These are phyloP conservation scores for Choiromyces venosus DNA, from an alignment of 495 filamentous ascomycete genomes.

Conservation along the genomic window DNA sequence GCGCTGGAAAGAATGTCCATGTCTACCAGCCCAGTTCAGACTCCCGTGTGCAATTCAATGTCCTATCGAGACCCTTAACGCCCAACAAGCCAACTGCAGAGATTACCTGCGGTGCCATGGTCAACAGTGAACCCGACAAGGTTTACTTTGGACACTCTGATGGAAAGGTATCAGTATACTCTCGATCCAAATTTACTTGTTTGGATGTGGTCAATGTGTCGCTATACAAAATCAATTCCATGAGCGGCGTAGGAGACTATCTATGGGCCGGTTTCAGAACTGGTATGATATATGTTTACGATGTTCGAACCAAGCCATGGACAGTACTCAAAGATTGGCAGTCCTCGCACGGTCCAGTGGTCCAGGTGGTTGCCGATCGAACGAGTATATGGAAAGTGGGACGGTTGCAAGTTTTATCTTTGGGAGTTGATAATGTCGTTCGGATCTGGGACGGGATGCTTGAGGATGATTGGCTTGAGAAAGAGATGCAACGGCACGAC, in stretches of 20 bases:
- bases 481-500: conserved; percentile 77
- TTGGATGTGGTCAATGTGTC: conserved; percentile 74
- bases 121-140: conserved; percentile 67
- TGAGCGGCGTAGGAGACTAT: conserved; percentile 73
- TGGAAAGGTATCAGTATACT: conserved; percentile 91
- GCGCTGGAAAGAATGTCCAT: conserved; percentile 78
- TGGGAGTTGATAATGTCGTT: conserved; percentile 80
- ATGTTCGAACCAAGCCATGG: conserved; percentile 77
- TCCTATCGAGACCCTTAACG: conserved; percentile 61
- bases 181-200: conserved; percentile 65
- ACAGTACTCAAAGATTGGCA: conserved; percentile 87
- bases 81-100: conserved; percentile 62
- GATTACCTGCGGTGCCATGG: conserved; percentile 75
- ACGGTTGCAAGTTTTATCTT: conserved; percentile 75
- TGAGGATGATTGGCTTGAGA: conserved; percentile 87
- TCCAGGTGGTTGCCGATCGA: conserved; percentile 67
- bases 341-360: conserved; percentile 76
- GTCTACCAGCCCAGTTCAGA: conserved; percentile 71
- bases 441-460: conserved; percentile 90
- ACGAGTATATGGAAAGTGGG: conserved; percentile 84
- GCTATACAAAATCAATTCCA: conserved; percentile 88
- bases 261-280: conserved; percentile 94
- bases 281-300: conserved; percentile 92
- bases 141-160: conserved; percentile 90
- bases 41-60: conserved; percentile 59